These are phyloP conservation scores for Chlamydomonas incerta DNA, from an alignment of 139 green algal species.

Conservation along the genomic window DNA sequence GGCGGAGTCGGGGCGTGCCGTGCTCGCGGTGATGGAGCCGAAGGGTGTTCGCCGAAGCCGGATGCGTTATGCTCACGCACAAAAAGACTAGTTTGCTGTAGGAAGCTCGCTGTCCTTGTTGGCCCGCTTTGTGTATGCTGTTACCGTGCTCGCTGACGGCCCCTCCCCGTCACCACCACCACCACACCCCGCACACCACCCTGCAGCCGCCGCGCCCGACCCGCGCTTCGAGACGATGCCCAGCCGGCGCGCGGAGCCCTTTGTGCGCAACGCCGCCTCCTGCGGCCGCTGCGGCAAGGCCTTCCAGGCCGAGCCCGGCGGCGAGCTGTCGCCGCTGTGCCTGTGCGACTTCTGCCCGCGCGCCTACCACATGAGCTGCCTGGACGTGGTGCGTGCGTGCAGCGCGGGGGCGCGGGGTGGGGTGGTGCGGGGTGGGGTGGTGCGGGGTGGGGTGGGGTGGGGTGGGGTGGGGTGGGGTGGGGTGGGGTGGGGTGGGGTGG, in stretches of 20 bases:
- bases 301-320: slow-evolving; percentile 32
- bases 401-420: too few species aligned
- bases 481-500: too few species aligned
- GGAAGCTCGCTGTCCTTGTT: too few species aligned
- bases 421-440: not conserved
- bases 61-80: too few species aligned
- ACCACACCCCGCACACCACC: not conserved
- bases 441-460: too few species aligned
- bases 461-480: too few species aligned
- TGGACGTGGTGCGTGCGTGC: slow-evolving; percentile 46
- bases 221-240: slow-evolving; percentile 28
- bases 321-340: slow-evolving; percentile 49
- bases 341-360: slow-evolving; percentile 70
- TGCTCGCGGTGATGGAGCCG: too few species aligned
- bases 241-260: slow-evolving; percentile 27
- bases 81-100: too few species aligned
- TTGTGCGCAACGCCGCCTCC: slow-evolving; percentile 39
- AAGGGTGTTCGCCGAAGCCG: too few species aligned
- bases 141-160: not conserved
- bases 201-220: not conserved
- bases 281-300: slow-evolving; percentile 50
- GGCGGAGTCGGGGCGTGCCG: too few species aligned
- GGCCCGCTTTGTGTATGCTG: too few species aligned
- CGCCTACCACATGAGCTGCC: slow-evolving; percentile 65
- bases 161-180: not conserved